Base-by-base conservation (phyloP, 2,329 filamentous ascomycete species). In the Blastomyces gilchristii region DNA sequence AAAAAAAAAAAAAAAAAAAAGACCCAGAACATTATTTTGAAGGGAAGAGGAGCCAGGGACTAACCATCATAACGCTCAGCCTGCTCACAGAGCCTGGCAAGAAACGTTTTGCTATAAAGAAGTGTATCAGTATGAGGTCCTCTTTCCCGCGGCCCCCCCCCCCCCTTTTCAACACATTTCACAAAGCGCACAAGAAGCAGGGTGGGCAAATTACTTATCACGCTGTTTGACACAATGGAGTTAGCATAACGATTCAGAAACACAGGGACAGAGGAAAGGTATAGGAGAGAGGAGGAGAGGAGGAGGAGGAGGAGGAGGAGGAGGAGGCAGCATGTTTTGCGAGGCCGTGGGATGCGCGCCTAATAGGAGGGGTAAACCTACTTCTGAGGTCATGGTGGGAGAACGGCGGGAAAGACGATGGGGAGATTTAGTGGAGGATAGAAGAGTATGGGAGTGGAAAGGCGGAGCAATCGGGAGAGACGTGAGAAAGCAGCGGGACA, bases 61-160 rank as follows among this genome's bases (percentile, higher is more conserved):
- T 79, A 78, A 86, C 84, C 94, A 93, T 99, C 93, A 83, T 99
- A 99, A 78, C 93, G 93, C 86, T 97, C 94, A 78, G 94, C 94
- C 87, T 99, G 94, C 90, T 97, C 94, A 85, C 94, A 97, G 78
- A 99, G 91, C 83, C 94, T 88, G 81, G 94, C 94, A 80, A 97
- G 91, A 86, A 97, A 97, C 78, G 94, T 97, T 88, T 97, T 97
- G 89, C 91, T 96, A 79, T 49, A 49, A 68, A 65, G 66, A 65
- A 67, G 65, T 54, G 63, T 6, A 74, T 81, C 70, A 81, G 75
- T 73, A 63, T 16, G 41, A 31, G n/a, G 60, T 65, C 64, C 39
- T 64, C 50, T 62, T 50, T 22, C n/a, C n/a, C n/a, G n/a, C n/a
- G n/a, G n/a, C n/a, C n/a, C n/a, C n/a, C 52, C 7, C 16, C 3